A percentile compares a stretch with the other conserved stretches of the same genome.
Evolutionary conservation across 345 rosid species (phyloP).

Genomic region (Ceriops tagal): DNA sequence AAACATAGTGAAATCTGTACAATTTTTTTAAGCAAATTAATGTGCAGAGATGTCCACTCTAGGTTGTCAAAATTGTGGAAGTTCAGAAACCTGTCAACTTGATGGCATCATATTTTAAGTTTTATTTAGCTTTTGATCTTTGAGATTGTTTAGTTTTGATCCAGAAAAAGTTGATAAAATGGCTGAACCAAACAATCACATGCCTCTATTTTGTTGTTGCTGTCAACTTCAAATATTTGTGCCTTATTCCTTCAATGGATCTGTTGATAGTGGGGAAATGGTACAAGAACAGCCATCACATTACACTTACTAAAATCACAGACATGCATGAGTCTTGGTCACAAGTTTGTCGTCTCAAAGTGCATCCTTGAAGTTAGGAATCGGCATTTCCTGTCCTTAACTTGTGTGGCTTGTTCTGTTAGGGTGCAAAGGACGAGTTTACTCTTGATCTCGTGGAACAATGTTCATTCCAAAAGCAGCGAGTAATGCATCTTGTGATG

Average conservation of each 20-base stretch:
- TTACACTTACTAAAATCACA: not conserved
- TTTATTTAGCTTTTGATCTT: not conserved
- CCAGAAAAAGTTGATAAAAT: too few species aligned
- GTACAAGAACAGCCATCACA: not conserved
- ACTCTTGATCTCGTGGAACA: constrained; percentile 99
- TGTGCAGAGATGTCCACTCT: not conserved
- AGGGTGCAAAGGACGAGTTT: constrained; percentile 90
- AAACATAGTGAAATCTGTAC: not conserved
- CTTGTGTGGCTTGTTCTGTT: constrained; percentile 21
- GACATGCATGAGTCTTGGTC: not conserved
- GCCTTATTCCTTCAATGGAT: not conserved
- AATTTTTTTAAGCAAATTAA: not conserved
- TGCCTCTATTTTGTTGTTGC: too few species aligned
- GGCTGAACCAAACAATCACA: too few species aligned
- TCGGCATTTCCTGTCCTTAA: constrained; percentile 1
- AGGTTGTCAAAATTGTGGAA: not conserved
- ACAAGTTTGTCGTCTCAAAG: not conserved
- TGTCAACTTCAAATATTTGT: not conserved
- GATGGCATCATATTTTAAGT: not conserved
- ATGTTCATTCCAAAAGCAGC: constrained; percentile 96
- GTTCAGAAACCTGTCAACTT: not conserved
- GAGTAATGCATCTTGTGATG: constrained; percentile 85
- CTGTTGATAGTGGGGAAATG: not conserved
- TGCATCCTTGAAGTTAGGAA: constrained; percentile 13
- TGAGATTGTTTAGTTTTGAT: not conserved